These are phyloP conservation scores for Chondrostereum purpureum DNA, from an alignment of 1,284 basidiomycete genomes.

Conservation along the genomic window DNA sequence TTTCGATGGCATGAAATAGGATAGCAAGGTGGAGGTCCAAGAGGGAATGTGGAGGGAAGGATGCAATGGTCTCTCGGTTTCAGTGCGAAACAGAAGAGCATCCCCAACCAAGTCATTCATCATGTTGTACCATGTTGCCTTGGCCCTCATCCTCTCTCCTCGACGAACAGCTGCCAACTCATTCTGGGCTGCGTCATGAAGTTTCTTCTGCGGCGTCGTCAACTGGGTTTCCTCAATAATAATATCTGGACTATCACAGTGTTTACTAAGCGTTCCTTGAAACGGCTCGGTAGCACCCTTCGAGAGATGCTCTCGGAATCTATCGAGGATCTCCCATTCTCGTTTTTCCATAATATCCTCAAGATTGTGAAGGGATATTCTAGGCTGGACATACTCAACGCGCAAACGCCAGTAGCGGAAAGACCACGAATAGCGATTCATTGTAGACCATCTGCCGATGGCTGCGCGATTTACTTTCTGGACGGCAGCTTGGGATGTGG, in stretches of 20 bases:
- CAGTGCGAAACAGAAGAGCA: too few relatives aligned
- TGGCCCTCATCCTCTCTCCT: not conserved
- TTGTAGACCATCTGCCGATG: constrained; percentile 12
- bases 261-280: not conserved
- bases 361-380: not conserved
- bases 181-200: not conserved
- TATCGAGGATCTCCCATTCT: not conserved
- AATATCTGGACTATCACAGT: not conserved
- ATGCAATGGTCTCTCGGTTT: too few relatives aligned
- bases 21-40: too few relatives aligned
- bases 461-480: constrained; percentile 13
- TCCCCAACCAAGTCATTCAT: constrained; percentile 11
- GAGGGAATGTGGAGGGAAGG: too few relatives aligned
- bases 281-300: not conserved
- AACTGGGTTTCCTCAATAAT: not conserved
- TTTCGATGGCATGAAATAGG: too few relatives aligned
- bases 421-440: constrained; percentile 9
- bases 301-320: not conserved
- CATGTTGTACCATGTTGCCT: constrained; percentile 15
- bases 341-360: not conserved
- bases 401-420: constrained; percentile 9
- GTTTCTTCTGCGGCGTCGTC: not conserved
- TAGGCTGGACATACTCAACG: constrained; percentile 9
- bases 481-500: constrained; percentile 6
- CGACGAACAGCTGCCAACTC: not conserved